Evolutionary conservation across 495 filamentous ascomycete genomes (phyloP).

Genomic region (Penicillium taxi): DNA sequence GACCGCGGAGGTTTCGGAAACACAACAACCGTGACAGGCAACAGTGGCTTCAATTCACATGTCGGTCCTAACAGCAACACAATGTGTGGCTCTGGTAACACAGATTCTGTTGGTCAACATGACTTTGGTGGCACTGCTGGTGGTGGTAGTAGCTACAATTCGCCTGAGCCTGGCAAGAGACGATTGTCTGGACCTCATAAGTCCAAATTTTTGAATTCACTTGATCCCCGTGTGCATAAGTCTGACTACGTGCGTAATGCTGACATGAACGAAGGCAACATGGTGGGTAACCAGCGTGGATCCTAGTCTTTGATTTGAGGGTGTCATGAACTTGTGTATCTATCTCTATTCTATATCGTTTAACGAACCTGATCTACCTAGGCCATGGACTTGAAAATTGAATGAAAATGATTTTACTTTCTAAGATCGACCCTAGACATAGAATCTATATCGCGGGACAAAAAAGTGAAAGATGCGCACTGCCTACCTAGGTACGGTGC

Average conservation of each 20-base stretch:
- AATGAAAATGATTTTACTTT: no score
- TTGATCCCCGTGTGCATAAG: slow-evolving; percentile 28
- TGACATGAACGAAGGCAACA: no score
- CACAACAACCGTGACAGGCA: slow-evolving; percentile 2
- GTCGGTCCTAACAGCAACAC: slow-evolving; percentile 7
- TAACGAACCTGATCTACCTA: no score
- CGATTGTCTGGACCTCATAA: slow-evolving; percentile 26
- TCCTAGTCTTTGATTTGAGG: background rate
- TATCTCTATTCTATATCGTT: no score
- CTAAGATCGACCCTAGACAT: no score
- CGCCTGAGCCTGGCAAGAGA: slow-evolving; percentile 13
- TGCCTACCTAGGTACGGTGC: no score
- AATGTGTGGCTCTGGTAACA: slow-evolving; percentile 4
- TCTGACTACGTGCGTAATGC: slow-evolving; percentile 9
- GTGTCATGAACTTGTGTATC: no score
- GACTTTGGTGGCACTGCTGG: slow-evolving; percentile 21
- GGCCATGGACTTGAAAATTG: no score
- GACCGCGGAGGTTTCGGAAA: slow-evolving; percentile 2
- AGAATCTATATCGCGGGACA: no score
- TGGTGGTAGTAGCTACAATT: slow-evolving; percentile 27
- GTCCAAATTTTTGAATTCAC: slow-evolving; percentile 44
- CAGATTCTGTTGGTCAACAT: slow-evolving; percentile 11
- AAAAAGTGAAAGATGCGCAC: no score
- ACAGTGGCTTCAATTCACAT: slow-evolving; percentile 9
- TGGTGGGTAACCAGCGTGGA: slow-evolving; percentile 7